A percentile compares a stretch with the other conserved stretches of the same genome.
Conservation (phyloP, 2,329 filamentous ascomycete genomes). For the Bisporella sp. region DNA sequence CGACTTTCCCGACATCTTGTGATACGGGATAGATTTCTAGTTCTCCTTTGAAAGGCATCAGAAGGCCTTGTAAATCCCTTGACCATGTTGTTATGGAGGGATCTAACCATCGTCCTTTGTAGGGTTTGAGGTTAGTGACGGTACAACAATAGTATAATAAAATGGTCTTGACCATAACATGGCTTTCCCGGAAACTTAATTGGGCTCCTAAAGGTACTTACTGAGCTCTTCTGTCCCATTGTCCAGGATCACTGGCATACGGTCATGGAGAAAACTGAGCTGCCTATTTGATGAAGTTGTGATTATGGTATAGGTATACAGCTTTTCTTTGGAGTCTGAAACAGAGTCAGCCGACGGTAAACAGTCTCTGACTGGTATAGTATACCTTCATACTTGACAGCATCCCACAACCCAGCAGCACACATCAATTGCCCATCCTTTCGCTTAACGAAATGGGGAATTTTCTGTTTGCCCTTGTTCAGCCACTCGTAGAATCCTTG, state of each 20-base stretch:
- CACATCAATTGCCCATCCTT: slow-evolving; percentile 76
- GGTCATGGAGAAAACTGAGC: slow-evolving; percentile 80
- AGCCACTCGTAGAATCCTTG: slow-evolving; percentile 98
- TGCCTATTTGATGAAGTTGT: slow-evolving; percentile 82
- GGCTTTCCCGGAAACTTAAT: no score
- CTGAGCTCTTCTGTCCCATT: slow-evolving; percentile 62
- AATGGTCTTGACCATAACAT: no score
- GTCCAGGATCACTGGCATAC: slow-evolving; percentile 92
- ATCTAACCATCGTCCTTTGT: slow-evolving; percentile 59
- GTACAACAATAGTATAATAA: no score
- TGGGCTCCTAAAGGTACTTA: slow-evolving; percentile 17
- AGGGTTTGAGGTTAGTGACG: no score
- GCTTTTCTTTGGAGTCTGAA: slow-evolving; percentile 53
- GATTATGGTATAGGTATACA: slow-evolving; percentile 89
- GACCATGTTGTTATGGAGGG: slow-evolving; percentile 67
- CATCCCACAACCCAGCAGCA: slow-evolving; percentile 89
- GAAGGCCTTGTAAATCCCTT: slow-evolving; percentile 65
- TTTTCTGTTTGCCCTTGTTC: slow-evolving; percentile 73
- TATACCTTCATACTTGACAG: slow-evolving; percentile 68
- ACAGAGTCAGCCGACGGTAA: slow-evolving; percentile 4
- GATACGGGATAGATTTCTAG: slow-evolving; percentile 81
- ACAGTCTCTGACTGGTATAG: neutral
- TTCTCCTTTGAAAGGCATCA: slow-evolving; percentile 74
- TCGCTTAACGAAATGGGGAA: slow-evolving; percentile 77
- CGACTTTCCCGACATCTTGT: slow-evolving; percentile 89